Evolutionary conservation across 495 filamentous ascomycete genomes (phyloP), one percentile per base, ranked within the genome.

Genomic region (Letharia columbiana): DNA sequence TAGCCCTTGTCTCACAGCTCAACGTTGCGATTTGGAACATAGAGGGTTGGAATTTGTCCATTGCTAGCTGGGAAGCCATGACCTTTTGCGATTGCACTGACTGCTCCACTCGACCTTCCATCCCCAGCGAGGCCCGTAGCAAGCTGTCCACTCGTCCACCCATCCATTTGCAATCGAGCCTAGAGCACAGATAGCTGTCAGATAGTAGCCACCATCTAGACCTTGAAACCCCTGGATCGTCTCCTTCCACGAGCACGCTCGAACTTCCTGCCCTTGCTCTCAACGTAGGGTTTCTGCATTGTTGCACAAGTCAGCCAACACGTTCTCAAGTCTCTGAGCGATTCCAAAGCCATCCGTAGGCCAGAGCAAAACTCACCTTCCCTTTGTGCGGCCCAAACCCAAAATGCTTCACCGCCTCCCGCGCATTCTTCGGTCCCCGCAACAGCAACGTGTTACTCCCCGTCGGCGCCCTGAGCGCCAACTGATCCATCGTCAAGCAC

Each of bases 241-340:
- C 94, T 93, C 78, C 94, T 91, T 76, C 94, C 94, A 92, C 94
- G 92, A 75, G 93, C 94, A 64, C 85, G 83, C 87, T 98, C 94
- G 83, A 98, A 98, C 84, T 98, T 98, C 78, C 95, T 89, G 73
- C 95, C 95, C 87, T 98, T 98, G 84, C 90, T 94, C 79, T 88
- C 86, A 73, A 98, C 86, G 72, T 97, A 92, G 37, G 95, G 95
- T 84, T 96, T 96, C 91, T 57, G 33, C 17, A 37, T 37, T 9
- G 4, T 37, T 91, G 69, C 64, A 71, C 40, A 44, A 47, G 60
- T 81, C 60, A 82, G 77, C 50, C 62, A 28, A 12, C 20, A 17
- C 44, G 54, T 15, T 10, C 9, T 23, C 61, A 65, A 65, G 64
- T 50, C 58, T 33, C 39, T 31, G 60, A 20, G 6, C 33, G 3